Evolutionary conservation across 257 asterid genomes (phyloP).

Genomic region (Gentiana macrophylla): DNA sequence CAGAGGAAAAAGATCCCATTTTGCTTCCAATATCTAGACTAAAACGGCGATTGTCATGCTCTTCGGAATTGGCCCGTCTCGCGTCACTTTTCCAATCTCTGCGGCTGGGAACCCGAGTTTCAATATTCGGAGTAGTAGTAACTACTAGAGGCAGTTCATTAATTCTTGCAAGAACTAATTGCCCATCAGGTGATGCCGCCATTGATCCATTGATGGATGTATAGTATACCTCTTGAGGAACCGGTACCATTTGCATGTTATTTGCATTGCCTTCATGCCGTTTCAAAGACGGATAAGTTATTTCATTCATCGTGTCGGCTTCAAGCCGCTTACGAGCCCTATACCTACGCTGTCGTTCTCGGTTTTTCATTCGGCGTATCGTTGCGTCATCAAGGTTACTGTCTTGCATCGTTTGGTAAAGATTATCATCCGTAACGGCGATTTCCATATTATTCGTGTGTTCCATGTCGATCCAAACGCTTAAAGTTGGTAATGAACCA

Average conservation of each 20-base stretch:
- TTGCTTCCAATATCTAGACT: conserved; percentile 10
- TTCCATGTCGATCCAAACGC: no score
- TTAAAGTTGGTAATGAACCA: no score
- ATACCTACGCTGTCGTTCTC: conserved; percentile 87
- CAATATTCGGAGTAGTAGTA: conserved; percentile 25
- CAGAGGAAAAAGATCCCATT: conserved; percentile 14
- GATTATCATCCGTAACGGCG: background rate
- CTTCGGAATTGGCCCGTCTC: conserved; percentile 40
- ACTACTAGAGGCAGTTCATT: conserved; percentile 17
- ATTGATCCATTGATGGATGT: conserved; percentile 13
- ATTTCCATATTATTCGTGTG: no score
- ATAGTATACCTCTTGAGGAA: conserved; percentile 1
- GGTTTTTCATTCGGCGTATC: conserved; percentile 70
- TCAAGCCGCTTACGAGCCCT: conserved; percentile 84
- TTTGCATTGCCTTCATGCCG: conserved; percentile 38
- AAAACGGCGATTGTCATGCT: conserved; percentile 6
- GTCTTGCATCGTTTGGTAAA: conserved; percentile 28
- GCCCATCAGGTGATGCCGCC: conserved; percentile 24
- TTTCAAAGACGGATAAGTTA: conserved; percentile 6
- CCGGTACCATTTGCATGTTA: conserved; percentile 16
- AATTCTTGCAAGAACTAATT: conserved; percentile 25
- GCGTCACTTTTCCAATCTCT: conserved; percentile 94
- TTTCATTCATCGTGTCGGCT: conserved; percentile 37
- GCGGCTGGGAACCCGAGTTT: conserved; percentile 48
- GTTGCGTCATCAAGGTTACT: conserved; percentile 33